Percentiles rank a stretch among this genome's conserved stretches.
Conservation (phyloP, 129 eudicot genomes). For the Lactuca saligna region DNA sequence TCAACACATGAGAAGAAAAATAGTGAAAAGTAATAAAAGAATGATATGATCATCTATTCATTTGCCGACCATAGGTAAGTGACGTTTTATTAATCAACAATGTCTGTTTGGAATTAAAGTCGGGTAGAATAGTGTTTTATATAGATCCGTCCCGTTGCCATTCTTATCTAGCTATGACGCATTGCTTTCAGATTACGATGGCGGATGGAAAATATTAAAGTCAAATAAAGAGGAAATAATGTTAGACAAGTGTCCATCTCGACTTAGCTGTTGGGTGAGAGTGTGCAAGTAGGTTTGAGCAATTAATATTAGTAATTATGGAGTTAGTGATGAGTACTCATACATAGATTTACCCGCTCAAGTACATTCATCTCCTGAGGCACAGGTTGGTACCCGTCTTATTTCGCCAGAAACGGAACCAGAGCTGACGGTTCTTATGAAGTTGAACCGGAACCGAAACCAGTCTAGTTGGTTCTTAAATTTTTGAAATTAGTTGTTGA, state of each 20-base stretch:
- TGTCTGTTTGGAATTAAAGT: neutral
- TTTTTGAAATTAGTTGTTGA: no score
- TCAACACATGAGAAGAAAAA: neutral
- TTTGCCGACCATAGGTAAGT: neutral
- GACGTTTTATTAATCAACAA: neutral
- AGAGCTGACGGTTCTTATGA: no score
- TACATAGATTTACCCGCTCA: slow-evolving; percentile 2
- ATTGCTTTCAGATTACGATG: slow-evolving; percentile 9
- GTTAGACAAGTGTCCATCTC: slow-evolving; percentile 23
- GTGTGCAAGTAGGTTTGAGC: slow-evolving; percentile 23
- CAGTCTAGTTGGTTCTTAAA: no score
- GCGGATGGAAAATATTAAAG: slow-evolving; percentile 2
- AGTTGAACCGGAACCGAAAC: no score
- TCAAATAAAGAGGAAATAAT: neutral
- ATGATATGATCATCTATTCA: slow-evolving; percentile 1
- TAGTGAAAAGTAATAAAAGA: neutral
- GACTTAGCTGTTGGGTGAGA: slow-evolving; percentile 27
- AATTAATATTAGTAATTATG: slow-evolving; percentile 23
- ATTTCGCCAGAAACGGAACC: neutral
- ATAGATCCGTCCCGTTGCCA: neutral
- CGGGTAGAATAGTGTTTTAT: neutral
- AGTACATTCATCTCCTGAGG: neutral
- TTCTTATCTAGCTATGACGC: neutral
- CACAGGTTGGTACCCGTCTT: no score
- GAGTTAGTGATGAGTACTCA: slow-evolving; percentile 3